Evolutionary conservation across 306 rosid genomes (phyloP), one percentile per base, ranked within the genome.

Genomic region (Coriaria nepalensis): DNA sequence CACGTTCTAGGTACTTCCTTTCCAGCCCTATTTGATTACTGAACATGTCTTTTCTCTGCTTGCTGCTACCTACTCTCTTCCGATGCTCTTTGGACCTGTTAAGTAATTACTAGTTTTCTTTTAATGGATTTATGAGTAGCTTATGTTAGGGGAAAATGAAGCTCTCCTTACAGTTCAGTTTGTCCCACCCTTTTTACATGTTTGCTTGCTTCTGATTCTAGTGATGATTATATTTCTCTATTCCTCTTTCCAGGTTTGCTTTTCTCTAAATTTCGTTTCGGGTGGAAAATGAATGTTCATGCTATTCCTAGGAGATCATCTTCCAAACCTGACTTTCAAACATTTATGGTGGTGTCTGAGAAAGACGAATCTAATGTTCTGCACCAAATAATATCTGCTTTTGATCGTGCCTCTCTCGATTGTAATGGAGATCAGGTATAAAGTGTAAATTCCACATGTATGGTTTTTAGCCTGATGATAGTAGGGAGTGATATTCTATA

Each of bases 201-300:
- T 37, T 36, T 12, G 32, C 10, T 40, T 65, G 34, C 40, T 9
- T 47, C 5, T 51, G 45, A 37, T 64, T 37, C 13, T 37, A 37
- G 5, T 13, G 20, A 51, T 6, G 40, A 38, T 40, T 6, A 32
- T 52, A n/a, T 4, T 33, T 29, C 38, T 48, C 12, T 35, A 9
- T 56, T 42, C 10, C 29, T 36, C 55, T 65, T 68, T 63, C 60
- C 85, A 90, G 97, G 65, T 73, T 57, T 84, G 55, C 84, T 90
- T 56, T 74, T 84, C 73, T 65, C 92, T 0, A 81, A 67, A 65
- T 84, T 79, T 37, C 86, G 95, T 52, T 74, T 77, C 58, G 95
- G 97, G 39, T 90, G 97, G 97, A 90, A 79, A 74, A 72, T 77
- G 82, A 77, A 50, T 57, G 69, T 90, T 48, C 63, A 77, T 68